Conservation (phyloP, 2,329 filamentous ascomycete genomes). For the Neurospora sp. region DNA sequence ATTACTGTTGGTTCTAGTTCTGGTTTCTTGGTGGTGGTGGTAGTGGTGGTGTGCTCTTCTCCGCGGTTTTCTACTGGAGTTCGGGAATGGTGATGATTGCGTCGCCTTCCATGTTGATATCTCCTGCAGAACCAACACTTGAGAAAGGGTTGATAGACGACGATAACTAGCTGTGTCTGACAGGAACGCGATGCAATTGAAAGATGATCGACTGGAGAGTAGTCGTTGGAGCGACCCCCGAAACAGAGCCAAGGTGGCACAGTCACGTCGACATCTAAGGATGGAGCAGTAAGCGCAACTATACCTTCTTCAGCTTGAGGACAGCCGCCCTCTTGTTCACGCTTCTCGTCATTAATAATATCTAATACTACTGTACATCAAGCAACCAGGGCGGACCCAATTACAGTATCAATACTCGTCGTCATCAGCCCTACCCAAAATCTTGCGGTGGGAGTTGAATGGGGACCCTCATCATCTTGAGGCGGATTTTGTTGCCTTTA, state of each 20-base stretch:
- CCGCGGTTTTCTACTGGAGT: background rate
- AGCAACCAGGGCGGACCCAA: background rate
- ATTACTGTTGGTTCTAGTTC: too few relatives aligned
- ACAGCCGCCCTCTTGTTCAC: background rate
- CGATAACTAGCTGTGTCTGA: too few relatives aligned
- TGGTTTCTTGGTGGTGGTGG: too few relatives aligned
- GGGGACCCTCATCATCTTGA: too few relatives aligned
- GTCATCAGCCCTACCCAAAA: background rate
- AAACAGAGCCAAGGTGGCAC: background rate
- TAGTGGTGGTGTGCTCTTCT: background rate
- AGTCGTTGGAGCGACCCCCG: too few relatives aligned
- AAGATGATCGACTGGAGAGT: too few relatives aligned
- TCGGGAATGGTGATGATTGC: background rate
- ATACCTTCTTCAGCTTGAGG: background rate
- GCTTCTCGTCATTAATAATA: background rate
- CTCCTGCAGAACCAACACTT: too few relatives aligned
- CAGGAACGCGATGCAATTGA: too few relatives aligned
- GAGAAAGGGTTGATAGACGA: too few relatives aligned
- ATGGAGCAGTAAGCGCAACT: background rate
- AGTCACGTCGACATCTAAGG: background rate
- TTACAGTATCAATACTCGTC: background rate
- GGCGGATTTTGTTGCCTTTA: too few relatives aligned
- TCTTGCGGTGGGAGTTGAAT: too few relatives aligned
- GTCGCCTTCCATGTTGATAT: background rate
- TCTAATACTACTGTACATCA: background rate